Percentiles rank a stretch among this genome's conserved stretches.
phyloP scores from a whole-genome alignment of 1,284 basidiomycete species.

The Xanthoconium separans region DNA sequence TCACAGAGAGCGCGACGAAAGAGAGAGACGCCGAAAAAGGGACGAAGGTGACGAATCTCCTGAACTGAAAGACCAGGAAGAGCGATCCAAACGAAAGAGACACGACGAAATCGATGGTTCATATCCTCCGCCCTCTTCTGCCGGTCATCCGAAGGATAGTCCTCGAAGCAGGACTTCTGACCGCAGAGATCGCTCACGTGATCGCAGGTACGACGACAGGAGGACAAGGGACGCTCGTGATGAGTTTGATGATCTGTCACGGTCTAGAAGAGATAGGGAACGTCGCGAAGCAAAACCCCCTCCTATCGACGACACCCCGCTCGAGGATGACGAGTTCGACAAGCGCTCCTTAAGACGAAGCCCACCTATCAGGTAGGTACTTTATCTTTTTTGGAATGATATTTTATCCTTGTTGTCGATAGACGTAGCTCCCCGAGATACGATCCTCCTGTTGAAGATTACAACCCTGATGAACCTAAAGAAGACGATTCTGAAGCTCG shows the following conservation, averaged over 20 bases:
- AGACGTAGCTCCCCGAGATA: conserved; percentile 76
- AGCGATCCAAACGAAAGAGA: conserved; percentile 56
- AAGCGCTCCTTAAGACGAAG: conserved; percentile 32
- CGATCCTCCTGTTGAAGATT: conserved; percentile 61
- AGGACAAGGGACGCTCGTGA: conserved; percentile 54
- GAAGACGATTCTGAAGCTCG: conserved; percentile 93
- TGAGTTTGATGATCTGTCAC: conserved; percentile 55
- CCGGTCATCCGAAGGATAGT: conserved; percentile 45
- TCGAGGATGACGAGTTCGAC: conserved; percentile 35
- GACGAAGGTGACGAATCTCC: conserved; percentile 50
- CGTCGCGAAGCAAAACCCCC: conserved; percentile 31
- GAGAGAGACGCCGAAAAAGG: conserved; percentile 58
- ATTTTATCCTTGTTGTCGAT: conserved; percentile 9
- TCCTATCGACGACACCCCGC: conserved; percentile 30
- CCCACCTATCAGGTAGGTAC: conserved; percentile 43
- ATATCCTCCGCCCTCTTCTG: conserved; percentile 35
- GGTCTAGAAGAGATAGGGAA: conserved; percentile 41
- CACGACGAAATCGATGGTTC: conserved; percentile 47
- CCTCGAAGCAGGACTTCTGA: conserved; percentile 49
- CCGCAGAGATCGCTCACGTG: conserved; percentile 53
- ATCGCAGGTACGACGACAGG: conserved; percentile 54
- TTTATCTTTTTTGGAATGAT: conserved; percentile 14
- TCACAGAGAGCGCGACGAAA: conserved; percentile 47
- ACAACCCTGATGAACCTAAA: conserved; percentile 73
- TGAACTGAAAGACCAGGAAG: conserved; percentile 45